Percentiles rank a stretch among this genome's conserved stretches.
Conservation (phyloP, 805 yeast species). For the Metschnikowia colocasiae region DNA sequence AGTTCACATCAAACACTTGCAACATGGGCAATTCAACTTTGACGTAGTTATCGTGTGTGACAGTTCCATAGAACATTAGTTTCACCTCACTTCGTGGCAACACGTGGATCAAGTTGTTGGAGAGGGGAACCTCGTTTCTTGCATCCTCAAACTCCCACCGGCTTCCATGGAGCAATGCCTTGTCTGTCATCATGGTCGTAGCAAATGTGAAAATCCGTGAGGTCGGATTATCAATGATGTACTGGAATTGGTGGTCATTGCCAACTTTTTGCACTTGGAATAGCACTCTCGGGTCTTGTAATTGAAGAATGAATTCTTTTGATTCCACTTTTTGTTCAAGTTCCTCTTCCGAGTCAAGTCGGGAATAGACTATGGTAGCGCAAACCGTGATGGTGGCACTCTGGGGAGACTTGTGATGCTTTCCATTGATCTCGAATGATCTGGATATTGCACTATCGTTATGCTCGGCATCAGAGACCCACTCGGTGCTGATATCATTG, state of each 20-base stretch:
- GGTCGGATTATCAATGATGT: conserved; percentile 72
- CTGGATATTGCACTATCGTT: conserved; percentile 10
- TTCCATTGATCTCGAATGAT: conserved; percentile 34
- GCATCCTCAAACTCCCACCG: conserved; percentile 14
- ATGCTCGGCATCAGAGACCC: conserved; percentile 6
- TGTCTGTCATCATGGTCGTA: conserved; percentile 22
- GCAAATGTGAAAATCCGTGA: conserved; percentile 63
- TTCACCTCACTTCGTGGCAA: conserved; percentile 57
- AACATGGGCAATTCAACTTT: conserved; percentile 52
- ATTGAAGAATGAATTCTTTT: conserved; percentile 55
- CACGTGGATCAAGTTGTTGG: conserved; percentile 43
- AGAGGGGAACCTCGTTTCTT: conserved; percentile 25
- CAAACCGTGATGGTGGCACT: conserved; percentile 20
- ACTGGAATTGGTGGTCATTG: conserved; percentile 33
- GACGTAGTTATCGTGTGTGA: conserved; percentile 10
- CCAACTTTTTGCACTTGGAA: conserved; percentile 29
- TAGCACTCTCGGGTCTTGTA: conserved; percentile 67
- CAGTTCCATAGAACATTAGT: conserved; percentile 30
- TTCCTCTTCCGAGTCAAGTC: conserved; percentile 11
- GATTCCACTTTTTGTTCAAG: conserved; percentile 34
- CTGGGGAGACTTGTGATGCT: conserved; percentile 38
- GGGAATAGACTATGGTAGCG: conserved; percentile 15
- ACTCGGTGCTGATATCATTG: conserved; percentile 25
- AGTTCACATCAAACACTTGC: conserved; percentile 64
- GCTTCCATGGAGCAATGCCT: conserved; percentile 11